phyloP scores from a whole-genome alignment of 1,284 basidiomycete species.

The Cryptococcus sp. region DNA sequence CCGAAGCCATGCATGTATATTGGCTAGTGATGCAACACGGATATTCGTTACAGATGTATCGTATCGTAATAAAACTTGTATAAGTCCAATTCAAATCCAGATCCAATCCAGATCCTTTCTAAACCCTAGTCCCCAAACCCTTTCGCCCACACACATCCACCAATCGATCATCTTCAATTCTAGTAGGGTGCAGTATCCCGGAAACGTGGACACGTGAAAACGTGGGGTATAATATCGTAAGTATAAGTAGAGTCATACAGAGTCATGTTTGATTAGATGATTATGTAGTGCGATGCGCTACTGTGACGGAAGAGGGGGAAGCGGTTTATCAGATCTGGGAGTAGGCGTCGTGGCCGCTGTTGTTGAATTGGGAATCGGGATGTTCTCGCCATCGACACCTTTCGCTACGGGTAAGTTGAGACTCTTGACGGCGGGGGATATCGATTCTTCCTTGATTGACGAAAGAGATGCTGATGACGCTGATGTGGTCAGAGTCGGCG shows the following conservation, averaged over 20 bases:
- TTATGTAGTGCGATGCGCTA: background rate
- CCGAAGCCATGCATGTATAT: conserved; percentile 31
- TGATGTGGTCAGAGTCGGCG: background rate
- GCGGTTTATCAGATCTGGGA: conserved; percentile 18
- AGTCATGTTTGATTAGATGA: too few relatives aligned
- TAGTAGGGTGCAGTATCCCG: too few relatives aligned
- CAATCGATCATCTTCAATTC: background rate
- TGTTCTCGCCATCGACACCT: too few relatives aligned
- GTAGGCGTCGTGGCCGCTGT: background rate
- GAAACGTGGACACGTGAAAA: too few relatives aligned
- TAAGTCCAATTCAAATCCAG: background rate
- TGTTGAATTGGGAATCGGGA: background rate
- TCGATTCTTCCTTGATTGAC: background rate
- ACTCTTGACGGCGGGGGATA: background rate
- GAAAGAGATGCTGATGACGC: background rate
- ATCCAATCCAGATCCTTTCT: background rate
- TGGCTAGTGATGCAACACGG: conserved; percentile 24
- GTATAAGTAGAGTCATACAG: too few relatives aligned
- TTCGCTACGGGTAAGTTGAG: background rate
- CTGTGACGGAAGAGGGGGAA: conserved; percentile 21
- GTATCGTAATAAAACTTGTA: background rate
- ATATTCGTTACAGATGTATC: conserved; percentile 6
- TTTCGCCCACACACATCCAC: background rate
- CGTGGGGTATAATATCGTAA: too few relatives aligned
- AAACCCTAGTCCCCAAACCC: background rate